A percentile compares a stretch with the other conserved stretches of the same genome.
Evolutionary conservation across 2,329 filamentous ascomycete species (phyloP).

Genomic region (Periconia sp.): DNA sequence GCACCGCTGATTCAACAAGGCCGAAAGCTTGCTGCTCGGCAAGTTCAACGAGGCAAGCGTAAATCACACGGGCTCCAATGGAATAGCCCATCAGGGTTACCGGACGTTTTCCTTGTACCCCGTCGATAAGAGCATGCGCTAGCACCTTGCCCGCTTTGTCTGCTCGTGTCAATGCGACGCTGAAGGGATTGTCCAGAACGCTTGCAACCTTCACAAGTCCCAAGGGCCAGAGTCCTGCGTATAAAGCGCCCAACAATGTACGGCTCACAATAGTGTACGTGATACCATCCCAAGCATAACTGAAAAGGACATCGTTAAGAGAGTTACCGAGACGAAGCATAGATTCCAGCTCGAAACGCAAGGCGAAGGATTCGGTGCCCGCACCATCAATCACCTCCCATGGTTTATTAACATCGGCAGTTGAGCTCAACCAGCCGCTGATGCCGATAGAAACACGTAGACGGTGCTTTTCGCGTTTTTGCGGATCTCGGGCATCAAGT

Average conservation of each 20-base stretch:
- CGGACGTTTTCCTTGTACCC: slow-evolving; percentile 75
- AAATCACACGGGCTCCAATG: slow-evolving; percentile 77
- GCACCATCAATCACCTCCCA: slow-evolving; percentile 75
- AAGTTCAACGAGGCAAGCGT: slow-evolving; percentile 73
- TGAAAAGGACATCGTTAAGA: slow-evolving; percentile 74
- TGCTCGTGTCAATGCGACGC: slow-evolving; percentile 70
- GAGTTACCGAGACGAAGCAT: slow-evolving; percentile 75
- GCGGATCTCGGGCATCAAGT: slow-evolving; percentile 25
- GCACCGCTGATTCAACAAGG: slow-evolving; percentile 75
- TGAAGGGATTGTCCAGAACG: slow-evolving; percentile 79
- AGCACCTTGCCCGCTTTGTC: slow-evolving; percentile 79
- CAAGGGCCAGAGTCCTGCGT: slow-evolving; percentile 51
- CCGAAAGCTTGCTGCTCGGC: slow-evolving; percentile 80
- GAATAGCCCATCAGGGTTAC: slow-evolving; percentile 83
- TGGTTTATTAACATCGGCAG: slow-evolving; percentile 68
- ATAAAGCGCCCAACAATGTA: slow-evolving; percentile 49
- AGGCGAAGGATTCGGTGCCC: slow-evolving; percentile 71
- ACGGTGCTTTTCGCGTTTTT: slow-evolving; percentile 32
- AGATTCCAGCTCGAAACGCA: slow-evolving; percentile 79
- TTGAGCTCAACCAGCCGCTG: slow-evolving; percentile 74
- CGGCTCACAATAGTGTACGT: slow-evolving; percentile 71
- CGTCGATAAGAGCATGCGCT: slow-evolving; percentile 78
- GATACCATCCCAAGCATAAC: slow-evolving; percentile 73
- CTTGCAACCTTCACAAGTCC: slow-evolving; percentile 50
- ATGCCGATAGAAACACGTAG: slow-evolving; percentile 78